phyloP scores from a whole-genome alignment of 169 alveolate species.

The Perkinsus chesapeaki region DNA sequence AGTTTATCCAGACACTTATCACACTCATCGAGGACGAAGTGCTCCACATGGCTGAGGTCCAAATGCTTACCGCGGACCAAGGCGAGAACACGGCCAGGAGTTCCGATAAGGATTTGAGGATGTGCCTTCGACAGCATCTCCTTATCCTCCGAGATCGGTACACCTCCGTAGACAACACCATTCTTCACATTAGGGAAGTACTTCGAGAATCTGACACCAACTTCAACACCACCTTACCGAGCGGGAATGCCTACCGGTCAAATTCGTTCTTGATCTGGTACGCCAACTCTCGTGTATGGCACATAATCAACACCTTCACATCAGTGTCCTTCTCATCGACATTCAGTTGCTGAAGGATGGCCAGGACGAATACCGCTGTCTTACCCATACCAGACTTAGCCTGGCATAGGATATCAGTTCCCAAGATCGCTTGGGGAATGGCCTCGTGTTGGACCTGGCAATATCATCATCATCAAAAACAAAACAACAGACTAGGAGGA shows the following conservation, averaged over 20 bases:
- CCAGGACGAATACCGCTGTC: conserved; percentile 98
- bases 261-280: conserved; percentile 97
- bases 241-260: conserved; percentile 47
- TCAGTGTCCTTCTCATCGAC: conserved; percentile 71
- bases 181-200: conserved; percentile 86
- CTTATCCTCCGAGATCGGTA: conserved; percentile 84
- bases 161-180: conserved; percentile 97
- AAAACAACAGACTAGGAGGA: neutral
- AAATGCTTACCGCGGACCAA: conserved; percentile 83
- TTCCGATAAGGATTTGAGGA: conserved; percentile 97
- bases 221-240: neutral
- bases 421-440: conserved; percentile 96
- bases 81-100: conserved; percentile 99
- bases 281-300: conserved; percentile 99
- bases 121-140: conserved; percentile 74
- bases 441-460: conserved; percentile 91
- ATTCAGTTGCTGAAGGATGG: conserved; percentile 89
- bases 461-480: too few relatives aligned
- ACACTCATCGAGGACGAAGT: conserved; percentile 98
- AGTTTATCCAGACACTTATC: conserved; percentile 96
- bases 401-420: conserved; percentile 96
- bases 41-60: conserved; percentile 81
- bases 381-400: conserved; percentile 99
- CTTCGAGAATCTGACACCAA: conserved; percentile 74
- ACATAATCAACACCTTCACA: conserved; percentile 79